A percentile compares a stretch with the other conserved stretches of the same genome.
Evolutionary conservation across 805 yeast genomes (phyloP).

Genomic region (Ogataea paradorogensis): DNA sequence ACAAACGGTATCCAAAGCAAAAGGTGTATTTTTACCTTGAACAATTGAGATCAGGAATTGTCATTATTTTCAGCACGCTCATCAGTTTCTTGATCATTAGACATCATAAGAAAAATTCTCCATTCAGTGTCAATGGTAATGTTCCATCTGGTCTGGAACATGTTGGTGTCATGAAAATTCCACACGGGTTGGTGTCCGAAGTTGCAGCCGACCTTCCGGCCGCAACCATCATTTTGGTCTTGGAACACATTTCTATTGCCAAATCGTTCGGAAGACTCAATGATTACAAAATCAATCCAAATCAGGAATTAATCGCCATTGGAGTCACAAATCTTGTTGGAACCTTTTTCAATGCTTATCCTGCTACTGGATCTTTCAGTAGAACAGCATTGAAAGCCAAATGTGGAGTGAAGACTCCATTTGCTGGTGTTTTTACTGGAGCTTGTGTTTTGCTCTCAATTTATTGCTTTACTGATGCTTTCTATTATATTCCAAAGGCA

Average conservation of each 20-base stretch:
- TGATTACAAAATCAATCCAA: constrained; percentile 86
- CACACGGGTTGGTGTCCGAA: constrained; percentile 53
- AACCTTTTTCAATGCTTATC: constrained; percentile 89
- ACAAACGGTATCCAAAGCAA: constrained; percentile 62
- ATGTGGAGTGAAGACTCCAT: constrained; percentile 93
- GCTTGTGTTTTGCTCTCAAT: constrained; percentile 82
- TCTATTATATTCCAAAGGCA: constrained; percentile 88
- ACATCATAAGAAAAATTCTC: constrained; percentile 38
- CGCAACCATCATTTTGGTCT: constrained; percentile 72
- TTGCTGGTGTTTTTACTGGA: constrained; percentile 90
- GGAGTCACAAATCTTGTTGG: constrained; percentile 90
- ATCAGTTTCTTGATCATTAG: constrained; percentile 73
- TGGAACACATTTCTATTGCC: constrained; percentile 91
- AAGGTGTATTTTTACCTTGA: constrained; percentile 64
- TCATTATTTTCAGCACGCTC: constrained; percentile 77
- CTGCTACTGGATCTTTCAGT: constrained; percentile 94
- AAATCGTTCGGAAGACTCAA: constrained; percentile 91
- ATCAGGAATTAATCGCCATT: constrained; percentile 91
- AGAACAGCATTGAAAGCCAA: constrained; percentile 92
- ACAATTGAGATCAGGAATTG: constrained; percentile 77
- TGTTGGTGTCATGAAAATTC: constrained; percentile 69
- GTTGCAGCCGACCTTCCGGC: constrained; percentile 83
- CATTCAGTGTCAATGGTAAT: constrained; percentile 63
- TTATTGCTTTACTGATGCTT: constrained; percentile 78
- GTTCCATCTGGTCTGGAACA: constrained; percentile 82